Conservation (phyloP, 2,329 filamentous ascomycete species). For the Rutstroemia sp. region DNA sequence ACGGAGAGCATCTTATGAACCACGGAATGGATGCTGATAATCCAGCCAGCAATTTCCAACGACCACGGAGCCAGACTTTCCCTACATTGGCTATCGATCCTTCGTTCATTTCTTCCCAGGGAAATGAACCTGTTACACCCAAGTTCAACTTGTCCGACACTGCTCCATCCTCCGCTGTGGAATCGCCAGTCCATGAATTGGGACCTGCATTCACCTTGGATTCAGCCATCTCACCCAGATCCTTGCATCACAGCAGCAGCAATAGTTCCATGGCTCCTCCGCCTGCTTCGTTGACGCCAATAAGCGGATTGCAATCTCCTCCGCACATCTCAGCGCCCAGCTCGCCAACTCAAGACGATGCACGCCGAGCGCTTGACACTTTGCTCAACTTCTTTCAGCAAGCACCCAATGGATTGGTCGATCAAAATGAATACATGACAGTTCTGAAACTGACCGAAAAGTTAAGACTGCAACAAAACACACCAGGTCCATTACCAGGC, state of each 20-base stretch:
- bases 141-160: constrained; percentile 38
- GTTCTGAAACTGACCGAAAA: constrained; percentile 83
- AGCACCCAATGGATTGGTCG: constrained; percentile 56
- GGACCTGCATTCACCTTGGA: constrained; percentile 30
- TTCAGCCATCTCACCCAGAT: constrained; percentile 34
- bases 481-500: constrained; percentile 30
- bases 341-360: constrained; percentile 78
- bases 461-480: constrained; percentile 55
- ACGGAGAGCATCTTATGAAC: neutral
- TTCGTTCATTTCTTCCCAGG: constrained; percentile 40
- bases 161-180: constrained; percentile 37
- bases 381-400: constrained; percentile 75
- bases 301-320: constrained; percentile 32
- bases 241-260: constrained; percentile 45
- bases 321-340: constrained; percentile 48
- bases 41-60: constrained; percentile 44
- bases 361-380: constrained; percentile 71
- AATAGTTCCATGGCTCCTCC: constrained; percentile 39
- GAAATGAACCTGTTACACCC: constrained; percentile 46
- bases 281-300: constrained; percentile 31
- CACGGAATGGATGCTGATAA: constrained; percentile 2
- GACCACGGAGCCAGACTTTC: constrained; percentile 83
- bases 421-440: constrained; percentile 68
- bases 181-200: constrained; percentile 43
- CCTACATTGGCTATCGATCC: constrained; percentile 61